Base-by-base conservation (phyloP, 345 rosid genomes). In the Eucalyptus regnans region DNA sequence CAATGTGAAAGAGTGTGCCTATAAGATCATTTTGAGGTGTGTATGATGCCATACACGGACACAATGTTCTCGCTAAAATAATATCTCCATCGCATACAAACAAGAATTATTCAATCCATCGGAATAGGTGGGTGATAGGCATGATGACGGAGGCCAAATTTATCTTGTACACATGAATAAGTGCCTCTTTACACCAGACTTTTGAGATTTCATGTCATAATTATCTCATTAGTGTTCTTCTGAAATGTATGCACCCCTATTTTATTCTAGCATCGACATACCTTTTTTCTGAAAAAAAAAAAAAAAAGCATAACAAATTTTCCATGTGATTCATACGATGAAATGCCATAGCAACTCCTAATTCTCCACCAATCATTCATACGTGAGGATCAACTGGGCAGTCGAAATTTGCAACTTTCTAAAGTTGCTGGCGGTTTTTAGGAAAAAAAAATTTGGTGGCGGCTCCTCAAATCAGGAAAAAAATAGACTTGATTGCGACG, bases 1-100 rank as follows among this genome's bases (percentile, higher is more conserved):
- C 5, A 1, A 71, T 33, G 7, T 5, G 44, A 11, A 43, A 10
- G 7, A 18, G 12, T 3, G 46, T 22, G 12, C 23, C 46, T 43
- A 33, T 71, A 71, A 17, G 25, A 17, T 37, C 22, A 20, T 71
- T 71, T 71, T 7, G 7, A 1, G 46, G 11, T 12, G 83, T 71
- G 27, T 9, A 23, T 17, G 18, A 18, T 33, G 41, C 3, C 25
- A 9, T 16, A 5, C 4, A 4, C 11, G 12, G 10, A 37, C 27
- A 37, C 22, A 0, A 5, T 20, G 4, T 68, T 33, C 25, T 33
- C 13, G 4, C 44, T 33, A 4, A 33, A 33, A 17, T 64, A n/a
- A n/a, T 31, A 15, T n/a, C 14, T 62, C 37, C 20, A 31, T 6
- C 7, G 14, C 3, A n/a, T n/a, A n/a, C 33, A n/a, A n/a, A 0